Evolutionary conservation across 2,329 filamentous ascomycete species (phyloP).

Genomic region (Scedosporium minutisporum): DNA sequence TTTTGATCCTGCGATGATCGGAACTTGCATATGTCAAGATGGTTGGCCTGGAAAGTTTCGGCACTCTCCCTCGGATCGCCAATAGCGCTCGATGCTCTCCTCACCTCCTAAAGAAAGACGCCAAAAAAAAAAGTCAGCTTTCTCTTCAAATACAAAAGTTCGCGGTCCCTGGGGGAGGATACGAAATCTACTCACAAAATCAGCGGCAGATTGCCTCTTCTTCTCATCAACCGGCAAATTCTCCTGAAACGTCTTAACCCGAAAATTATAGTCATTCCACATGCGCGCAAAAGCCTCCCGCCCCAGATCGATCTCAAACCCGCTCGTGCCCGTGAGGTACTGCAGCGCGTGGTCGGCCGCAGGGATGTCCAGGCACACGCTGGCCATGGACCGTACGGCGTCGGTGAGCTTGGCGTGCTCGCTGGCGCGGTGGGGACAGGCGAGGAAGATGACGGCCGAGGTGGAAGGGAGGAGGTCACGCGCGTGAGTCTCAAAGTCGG

Average conservation of each 20-base stretch:
- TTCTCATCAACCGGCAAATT: background rate
- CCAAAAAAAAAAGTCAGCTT: background rate
- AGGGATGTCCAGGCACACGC: constrained; percentile 13
- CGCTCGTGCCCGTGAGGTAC: constrained; percentile 17
- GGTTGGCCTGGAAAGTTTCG: constrained; percentile 25
- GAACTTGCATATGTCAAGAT: constrained; percentile 31
- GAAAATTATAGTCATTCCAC: constrained; percentile 23
- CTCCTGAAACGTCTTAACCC: constrained; percentile 23
- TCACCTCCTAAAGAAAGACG: background rate
- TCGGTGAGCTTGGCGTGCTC: constrained; percentile 17
- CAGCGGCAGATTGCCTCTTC: background rate
- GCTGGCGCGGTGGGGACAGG: constrained; percentile 19
- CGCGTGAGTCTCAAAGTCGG: constrained; percentile 13
- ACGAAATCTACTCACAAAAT: constrained; percentile 10
- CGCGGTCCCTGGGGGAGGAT: no score
- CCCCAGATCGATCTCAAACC: constrained; percentile 13
- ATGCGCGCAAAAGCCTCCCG: constrained; percentile 17
- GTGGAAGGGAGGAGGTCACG: constrained; percentile 17
- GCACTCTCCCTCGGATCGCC: constrained; percentile 20
- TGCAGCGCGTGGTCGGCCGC: constrained; percentile 14
- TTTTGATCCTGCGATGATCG: constrained; percentile 15
- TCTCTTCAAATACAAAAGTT: background rate
- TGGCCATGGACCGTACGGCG: constrained; percentile 19
- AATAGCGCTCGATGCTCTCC: constrained; percentile 17
- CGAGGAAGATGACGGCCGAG: constrained; percentile 18